phyloP scores from a whole-genome alignment of 371 early-diverging fungal genomes.

The Lichtheimia ornata region DNA sequence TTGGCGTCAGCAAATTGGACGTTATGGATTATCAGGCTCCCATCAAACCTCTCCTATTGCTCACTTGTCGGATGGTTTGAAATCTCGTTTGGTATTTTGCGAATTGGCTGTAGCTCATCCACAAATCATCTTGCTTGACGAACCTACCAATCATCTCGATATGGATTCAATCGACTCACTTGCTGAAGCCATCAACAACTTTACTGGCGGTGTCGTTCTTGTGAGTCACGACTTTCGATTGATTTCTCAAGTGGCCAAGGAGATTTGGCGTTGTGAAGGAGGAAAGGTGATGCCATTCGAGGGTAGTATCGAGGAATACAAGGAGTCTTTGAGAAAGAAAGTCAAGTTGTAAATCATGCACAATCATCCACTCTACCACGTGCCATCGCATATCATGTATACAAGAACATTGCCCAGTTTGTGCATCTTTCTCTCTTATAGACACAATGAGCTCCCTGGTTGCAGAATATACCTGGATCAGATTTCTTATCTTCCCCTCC shows the following conservation, averaged over 20 bases:
- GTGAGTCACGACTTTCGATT: constrained; percentile 99
- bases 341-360: constrained; percentile 65
- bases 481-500: too few relatives aligned
- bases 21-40: constrained; percentile 91
- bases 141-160: constrained; percentile 95
- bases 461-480: too few relatives aligned
- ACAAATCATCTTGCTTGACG: constrained; percentile 96
- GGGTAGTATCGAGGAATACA: constrained; percentile 89
- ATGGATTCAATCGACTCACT: constrained; percentile 97
- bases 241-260: constrained; percentile 93
- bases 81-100: constrained; percentile 95
- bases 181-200: constrained; percentile 94
- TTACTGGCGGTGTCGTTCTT: constrained; percentile 96
- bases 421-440: too few relatives aligned
- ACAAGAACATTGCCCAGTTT: too few relatives aligned
- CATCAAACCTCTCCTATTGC: constrained; percentile 90
- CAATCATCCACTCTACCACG: too few relatives aligned
- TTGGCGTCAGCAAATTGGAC: constrained; percentile 92
- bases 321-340: constrained; percentile 81
- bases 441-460: too few relatives aligned
- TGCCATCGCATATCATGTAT: too few relatives aligned
- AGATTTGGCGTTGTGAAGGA: constrained; percentile 96
- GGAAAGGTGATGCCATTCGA: constrained; percentile 74
- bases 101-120: constrained; percentile 89
- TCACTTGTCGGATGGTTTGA: constrained; percentile 93